Base-by-base conservation (phyloP, 768 basidiomycete species). In the Collybiopsis luxurians region DNA sequence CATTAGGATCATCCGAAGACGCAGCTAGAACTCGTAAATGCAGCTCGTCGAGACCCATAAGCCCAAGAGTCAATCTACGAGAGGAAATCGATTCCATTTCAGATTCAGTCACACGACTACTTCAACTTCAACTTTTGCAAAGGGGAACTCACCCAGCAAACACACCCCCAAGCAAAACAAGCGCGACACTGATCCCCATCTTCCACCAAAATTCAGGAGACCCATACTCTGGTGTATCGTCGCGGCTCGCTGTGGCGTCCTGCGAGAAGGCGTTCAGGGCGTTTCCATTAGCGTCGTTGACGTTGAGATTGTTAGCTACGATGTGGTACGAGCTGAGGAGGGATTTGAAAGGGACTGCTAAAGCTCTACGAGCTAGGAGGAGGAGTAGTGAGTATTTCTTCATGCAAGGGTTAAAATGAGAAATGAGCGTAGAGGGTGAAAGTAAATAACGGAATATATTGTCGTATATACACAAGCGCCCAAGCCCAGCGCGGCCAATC, bases 31-130 rank as follows among this genome's bases (percentile, higher is more conserved):
- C 95, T 17, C 92, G 84, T 4, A 97, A 80, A 63, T 96, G 92
- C 15, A 97, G 81, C 59, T 94, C 91, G 61, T 97, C 94, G 17
- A 95, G 79, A 1, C 95, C 95, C 95, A 96, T 96, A 26, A 97
- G 76, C 1, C 92, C 95, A 27, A 97, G 83, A 0, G 95, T 97
- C 53, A 97, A 73, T 2, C 93, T 94, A 62, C 24, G 24, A 10
- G 15, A n/a, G n/a, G n/a, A n/a, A n/a, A n/a, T n/a, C n/a, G 6
- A 34, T 23, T 28, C 21, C 31, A 34, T 34, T 34, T 13, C 5
- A 13, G 6, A 23, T 6, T 21, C 24, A 12, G 15, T 44, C 19
- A 31, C 31, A n/a, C n/a, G 13, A 1, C 15, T 45, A 27, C 27
- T 24, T 1, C 38, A 23, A 51, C 39, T 30, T 21, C 30, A 44